phyloP scores from a whole-genome alignment of 495 filamentous ascomycete genomes.

The Glutinoglossum americanum region DNA sequence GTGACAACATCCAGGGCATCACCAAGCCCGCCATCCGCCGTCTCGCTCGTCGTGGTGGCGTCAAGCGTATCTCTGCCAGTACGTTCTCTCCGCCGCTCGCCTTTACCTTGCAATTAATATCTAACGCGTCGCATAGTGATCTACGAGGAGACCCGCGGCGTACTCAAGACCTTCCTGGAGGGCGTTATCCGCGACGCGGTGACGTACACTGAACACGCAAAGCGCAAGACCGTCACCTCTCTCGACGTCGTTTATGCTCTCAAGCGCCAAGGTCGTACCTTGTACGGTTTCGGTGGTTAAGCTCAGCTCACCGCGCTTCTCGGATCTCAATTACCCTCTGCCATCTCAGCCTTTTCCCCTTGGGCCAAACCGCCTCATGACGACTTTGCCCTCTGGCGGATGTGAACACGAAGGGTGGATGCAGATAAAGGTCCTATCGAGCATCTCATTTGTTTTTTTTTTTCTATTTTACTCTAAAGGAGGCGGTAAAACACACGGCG shows the following conservation, averaged over 20 bases:
- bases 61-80: slow-evolving; percentile 45
- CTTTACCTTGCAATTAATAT: neutral
- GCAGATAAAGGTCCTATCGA: no score
- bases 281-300: slow-evolving; percentile 98
- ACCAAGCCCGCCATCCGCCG: slow-evolving; percentile 52
- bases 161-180: slow-evolving; percentile 45
- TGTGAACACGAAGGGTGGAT: no score
- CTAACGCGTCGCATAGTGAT: slow-evolving; percentile 24
- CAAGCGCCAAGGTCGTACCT: slow-evolving; percentile 86
- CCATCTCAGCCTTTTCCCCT: neutral
- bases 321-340: neutral
- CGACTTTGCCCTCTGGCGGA: no score
- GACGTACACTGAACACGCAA: slow-evolving; percentile 94
- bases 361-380: neutral
- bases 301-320: no score
- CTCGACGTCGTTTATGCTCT: slow-evolving; percentile 90
- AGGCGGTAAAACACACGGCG: neutral
- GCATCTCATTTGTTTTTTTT: neutral
- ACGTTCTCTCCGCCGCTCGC: slow-evolving; percentile 9
- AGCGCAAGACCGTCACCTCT: slow-evolving; percentile 93
- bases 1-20: slow-evolving; percentile 94
- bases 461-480: neutral
- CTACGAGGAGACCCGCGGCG: slow-evolving; percentile 48
- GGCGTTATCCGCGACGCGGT: slow-evolving; percentile 73
- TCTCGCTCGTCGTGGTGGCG: slow-evolving; percentile 38